Percentiles rank a stretch among this genome's conserved stretches.
phyloP scores from a whole-genome alignment of 192 early-diverging fungal genomes.

The Geranomyces variabilis region DNA sequence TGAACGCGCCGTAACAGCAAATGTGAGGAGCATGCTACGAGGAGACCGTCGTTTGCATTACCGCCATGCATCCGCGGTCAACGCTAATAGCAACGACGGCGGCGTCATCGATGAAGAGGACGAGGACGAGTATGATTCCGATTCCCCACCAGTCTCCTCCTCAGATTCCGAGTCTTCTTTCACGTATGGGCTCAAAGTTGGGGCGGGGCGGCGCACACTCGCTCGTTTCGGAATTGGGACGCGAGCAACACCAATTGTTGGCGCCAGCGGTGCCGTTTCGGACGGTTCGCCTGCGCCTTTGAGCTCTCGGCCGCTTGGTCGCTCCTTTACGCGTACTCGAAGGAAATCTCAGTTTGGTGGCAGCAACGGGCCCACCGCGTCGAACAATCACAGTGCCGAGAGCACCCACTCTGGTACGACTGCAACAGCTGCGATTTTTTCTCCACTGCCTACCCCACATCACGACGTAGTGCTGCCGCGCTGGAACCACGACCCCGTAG shows the following conservation, averaged over 20 bases:
- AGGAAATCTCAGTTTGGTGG: slow-evolving; percentile 3
- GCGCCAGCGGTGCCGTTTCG: too few relatives aligned
- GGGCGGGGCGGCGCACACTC: slow-evolving; percentile 23
- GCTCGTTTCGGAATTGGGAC: slow-evolving; percentile 26
- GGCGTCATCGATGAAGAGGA: slow-evolving; percentile 1
- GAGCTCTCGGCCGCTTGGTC: not conserved
- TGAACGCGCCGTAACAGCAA: not conserved
- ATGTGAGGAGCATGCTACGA: not conserved
- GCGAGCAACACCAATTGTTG: not conserved
- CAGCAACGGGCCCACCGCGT: not conserved
- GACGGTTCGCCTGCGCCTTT: too few relatives aligned
- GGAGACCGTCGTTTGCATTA: not conserved
- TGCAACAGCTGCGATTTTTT: not conserved
- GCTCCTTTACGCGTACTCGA: not conserved
- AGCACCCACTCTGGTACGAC: not conserved
- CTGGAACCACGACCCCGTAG: slow-evolving; percentile 48
- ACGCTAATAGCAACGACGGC: slow-evolving; percentile 6
- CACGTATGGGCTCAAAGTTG: slow-evolving; percentile 28
- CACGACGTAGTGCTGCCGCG: slow-evolving; percentile 39
- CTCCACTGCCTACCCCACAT: not conserved
- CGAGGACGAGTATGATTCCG: slow-evolving; percentile 9
- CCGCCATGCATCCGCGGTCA: not conserved
- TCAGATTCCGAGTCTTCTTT: slow-evolving; percentile 26
- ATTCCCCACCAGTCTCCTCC: not conserved
- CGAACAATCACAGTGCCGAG: not conserved